Conservation (phyloP, 2,329 filamentous ascomycete genomes). For the Phyllosticta citriasiana region DNA sequence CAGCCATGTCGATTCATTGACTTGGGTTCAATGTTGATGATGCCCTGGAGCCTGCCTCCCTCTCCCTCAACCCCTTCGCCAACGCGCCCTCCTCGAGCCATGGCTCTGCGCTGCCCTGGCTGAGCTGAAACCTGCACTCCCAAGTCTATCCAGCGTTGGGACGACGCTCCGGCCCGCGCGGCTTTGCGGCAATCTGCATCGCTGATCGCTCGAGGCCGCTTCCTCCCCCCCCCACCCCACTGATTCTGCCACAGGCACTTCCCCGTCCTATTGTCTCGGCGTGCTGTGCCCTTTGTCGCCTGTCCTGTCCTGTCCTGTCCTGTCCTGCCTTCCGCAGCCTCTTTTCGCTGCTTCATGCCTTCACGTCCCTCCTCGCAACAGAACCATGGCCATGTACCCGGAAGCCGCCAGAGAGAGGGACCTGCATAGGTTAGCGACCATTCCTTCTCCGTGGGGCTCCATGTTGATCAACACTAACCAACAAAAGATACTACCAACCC, state of each 20-base stretch:
- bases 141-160: neutral
- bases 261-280: neutral
- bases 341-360: neutral
- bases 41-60: too few species aligned
- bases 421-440: conserved; percentile 9
- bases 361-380: neutral
- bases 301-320: neutral
- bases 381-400: conserved; percentile 6
- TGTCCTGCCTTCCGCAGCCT: neutral
- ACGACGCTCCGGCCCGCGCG: neutral
- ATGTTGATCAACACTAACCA: neutral
- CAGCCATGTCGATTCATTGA: too few species aligned
- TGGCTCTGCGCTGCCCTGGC: too few species aligned
- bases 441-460: neutral
- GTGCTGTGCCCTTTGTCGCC: neutral
- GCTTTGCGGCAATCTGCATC: neutral
- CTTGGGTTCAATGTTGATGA: too few species aligned
- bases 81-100: neutral
- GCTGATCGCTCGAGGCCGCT: neutral
- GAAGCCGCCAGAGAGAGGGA: conserved; percentile 12
- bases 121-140: too few species aligned
- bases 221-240: neutral
- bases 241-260: neutral
- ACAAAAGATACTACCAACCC: conserved; percentile 24
- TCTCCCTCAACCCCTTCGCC: too few species aligned